These are phyloP conservation scores for Aspergillus tubingensis DNA, from an alignment of 2,329 filamentous ascomycete species.

Conservation along the genomic window DNA sequence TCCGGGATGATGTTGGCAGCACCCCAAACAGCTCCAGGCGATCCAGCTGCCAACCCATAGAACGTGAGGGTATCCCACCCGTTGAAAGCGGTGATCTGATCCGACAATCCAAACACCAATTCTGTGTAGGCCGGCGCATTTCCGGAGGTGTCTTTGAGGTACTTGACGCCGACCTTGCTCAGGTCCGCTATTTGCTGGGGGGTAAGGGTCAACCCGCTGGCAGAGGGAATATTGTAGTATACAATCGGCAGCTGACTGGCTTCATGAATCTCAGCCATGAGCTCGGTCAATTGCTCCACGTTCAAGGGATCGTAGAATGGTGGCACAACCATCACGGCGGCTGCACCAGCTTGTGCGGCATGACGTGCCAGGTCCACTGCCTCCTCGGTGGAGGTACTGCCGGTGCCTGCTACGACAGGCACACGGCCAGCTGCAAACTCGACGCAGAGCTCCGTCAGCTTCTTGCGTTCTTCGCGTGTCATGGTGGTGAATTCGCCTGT, in stretches of 20 bases:
- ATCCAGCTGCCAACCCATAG: constrained; percentile 54
- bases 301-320: constrained; percentile 53
- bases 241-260: constrained; percentile 49
- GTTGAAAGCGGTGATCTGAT: constrained; percentile 53
- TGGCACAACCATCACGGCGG: constrained; percentile 53
- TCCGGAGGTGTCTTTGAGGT: constrained; percentile 56
- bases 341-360: constrained; percentile 43
- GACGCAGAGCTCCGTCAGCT: constrained; percentile 41
- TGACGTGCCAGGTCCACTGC: constrained; percentile 46
- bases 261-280: constrained; percentile 46
- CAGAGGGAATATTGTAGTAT: constrained; percentile 56
- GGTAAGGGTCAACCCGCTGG: constrained; percentile 46
- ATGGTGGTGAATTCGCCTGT: constrained; percentile 55
- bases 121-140: constrained; percentile 55
- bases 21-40: constrained; percentile 55
- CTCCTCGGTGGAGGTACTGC: constrained; percentile 47
- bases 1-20: constrained; percentile 55
- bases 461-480: constrained; percentile 48
- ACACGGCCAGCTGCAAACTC: constrained; percentile 30
- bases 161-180: constrained; percentile 50
- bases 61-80: constrained; percentile 58
- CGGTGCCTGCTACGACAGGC: constrained; percentile 36
- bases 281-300: constrained; percentile 42
- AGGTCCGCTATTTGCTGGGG: constrained; percentile 49
- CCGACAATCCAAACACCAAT: constrained; percentile 47